These are phyloP conservation scores for Bathelium albidoporum DNA, from an alignment of 495 filamentous ascomycete species.

Conservation along the genomic window DNA sequence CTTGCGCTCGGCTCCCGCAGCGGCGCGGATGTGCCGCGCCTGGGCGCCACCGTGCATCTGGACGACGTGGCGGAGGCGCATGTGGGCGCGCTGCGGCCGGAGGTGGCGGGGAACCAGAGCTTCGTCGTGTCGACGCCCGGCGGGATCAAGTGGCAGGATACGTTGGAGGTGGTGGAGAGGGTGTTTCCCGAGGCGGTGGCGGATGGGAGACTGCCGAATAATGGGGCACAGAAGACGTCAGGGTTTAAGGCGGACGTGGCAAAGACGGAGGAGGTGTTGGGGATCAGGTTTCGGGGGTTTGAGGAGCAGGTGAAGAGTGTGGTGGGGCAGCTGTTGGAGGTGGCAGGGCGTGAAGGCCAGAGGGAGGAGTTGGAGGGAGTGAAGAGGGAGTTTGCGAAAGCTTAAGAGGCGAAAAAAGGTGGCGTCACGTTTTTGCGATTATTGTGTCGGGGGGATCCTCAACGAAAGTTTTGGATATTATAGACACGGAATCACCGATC, in stretches of 20 bases:
- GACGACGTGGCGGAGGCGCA: slow-evolving; percentile 16
- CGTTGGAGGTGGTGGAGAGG: slow-evolving; percentile 7
- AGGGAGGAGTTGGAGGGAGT: too few relatives aligned
- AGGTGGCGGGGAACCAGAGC: slow-evolving; percentile 13
- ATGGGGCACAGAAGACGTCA: not conserved
- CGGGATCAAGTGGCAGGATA: slow-evolving; percentile 7
- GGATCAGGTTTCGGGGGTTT: slow-evolving; percentile 11
- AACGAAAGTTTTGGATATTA: too few relatives aligned
- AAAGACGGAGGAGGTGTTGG: slow-evolving; percentile 9
- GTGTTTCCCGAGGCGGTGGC: slow-evolving; percentile 9
- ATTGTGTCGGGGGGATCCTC: too few relatives aligned
- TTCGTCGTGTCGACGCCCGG: slow-evolving; percentile 5
- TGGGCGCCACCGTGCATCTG: slow-evolving; percentile 6
- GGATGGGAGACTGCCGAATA: slow-evolving; percentile 9
- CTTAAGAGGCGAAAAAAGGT: too few relatives aligned
- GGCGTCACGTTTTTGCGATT: too few relatives aligned
- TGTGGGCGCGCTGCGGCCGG: slow-evolving; percentile 13
- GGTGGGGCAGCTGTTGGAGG: too few relatives aligned
- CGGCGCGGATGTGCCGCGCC: not conserved
- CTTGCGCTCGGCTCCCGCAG: not conserved
- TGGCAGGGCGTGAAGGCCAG: too few relatives aligned
- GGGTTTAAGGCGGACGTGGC: slow-evolving; percentile 3
- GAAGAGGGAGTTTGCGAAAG: too few relatives aligned
- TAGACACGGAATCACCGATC: too few relatives aligned
- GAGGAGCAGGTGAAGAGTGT: slow-evolving; percentile 10